Percentiles rank a stretch among this genome's conserved stretches.
These are phyloP conservation scores for Somion occarium DNA, from an alignment of 1,284 basidiomycete species.

Conservation along the genomic window DNA sequence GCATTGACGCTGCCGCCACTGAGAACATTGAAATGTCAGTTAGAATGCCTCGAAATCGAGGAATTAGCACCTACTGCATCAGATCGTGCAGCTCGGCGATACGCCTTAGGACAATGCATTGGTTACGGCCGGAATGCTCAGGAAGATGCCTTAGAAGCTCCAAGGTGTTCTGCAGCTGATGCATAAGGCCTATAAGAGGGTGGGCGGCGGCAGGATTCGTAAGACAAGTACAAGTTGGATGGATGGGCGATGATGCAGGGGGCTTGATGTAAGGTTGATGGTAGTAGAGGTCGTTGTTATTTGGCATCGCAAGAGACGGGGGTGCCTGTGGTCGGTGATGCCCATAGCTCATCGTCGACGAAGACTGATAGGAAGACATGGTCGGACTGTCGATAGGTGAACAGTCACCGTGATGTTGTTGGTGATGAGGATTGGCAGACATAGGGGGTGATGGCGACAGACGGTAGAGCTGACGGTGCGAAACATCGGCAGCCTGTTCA, in stretches of 20 bases:
- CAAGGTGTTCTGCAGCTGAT: slow-evolving; percentile 58
- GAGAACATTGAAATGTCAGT: slow-evolving; percentile 8
- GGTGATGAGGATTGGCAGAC: slow-evolving; percentile 17
- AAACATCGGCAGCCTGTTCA: slow-evolving; percentile 24
- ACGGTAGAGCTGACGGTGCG: slow-evolving; percentile 26
- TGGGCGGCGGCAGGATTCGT: slow-evolving; percentile 55
- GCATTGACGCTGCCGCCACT: slow-evolving; percentile 10
- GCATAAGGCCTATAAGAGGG: slow-evolving; percentile 54
- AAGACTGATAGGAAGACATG: slow-evolving; percentile 23
- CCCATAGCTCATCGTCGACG: slow-evolving; percentile 25
- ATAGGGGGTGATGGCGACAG: slow-evolving; percentile 24
- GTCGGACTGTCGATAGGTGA: slow-evolving; percentile 20
- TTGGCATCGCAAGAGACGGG: slow-evolving; percentile 12
- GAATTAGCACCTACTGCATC: slow-evolving; percentile 53
- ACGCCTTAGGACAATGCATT: slow-evolving; percentile 53
- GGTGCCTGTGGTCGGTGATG: slow-evolving; percentile 19
- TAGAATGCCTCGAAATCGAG: no score
- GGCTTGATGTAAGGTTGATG: slow-evolving; percentile 24
- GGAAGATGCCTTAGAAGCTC: slow-evolving; percentile 55
- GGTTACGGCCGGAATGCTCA: slow-evolving; percentile 47
- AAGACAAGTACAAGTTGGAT: slow-evolving; percentile 55
- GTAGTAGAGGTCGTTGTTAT: slow-evolving; percentile 23
- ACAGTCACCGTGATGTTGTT: slow-evolving; percentile 18
- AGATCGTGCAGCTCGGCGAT: slow-evolving; percentile 59
- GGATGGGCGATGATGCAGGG: slow-evolving; percentile 31